These are phyloP conservation scores for Cystofilobasidium macerans DNA, from an alignment of 768 basidiomycete species.

Conservation along the genomic window DNA sequence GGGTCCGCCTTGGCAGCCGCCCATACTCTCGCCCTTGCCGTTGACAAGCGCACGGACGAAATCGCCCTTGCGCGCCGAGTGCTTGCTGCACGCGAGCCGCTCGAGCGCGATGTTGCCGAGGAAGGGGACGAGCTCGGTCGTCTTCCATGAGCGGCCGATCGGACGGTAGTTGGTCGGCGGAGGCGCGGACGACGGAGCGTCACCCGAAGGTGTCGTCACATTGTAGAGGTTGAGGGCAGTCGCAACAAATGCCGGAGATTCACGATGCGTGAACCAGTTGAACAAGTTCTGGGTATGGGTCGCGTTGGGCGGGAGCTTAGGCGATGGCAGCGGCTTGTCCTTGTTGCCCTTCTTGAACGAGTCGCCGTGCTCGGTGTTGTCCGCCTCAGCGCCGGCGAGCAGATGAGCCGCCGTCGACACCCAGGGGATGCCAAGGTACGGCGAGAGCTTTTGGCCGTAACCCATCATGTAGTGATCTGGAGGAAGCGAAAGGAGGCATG, in stretches of 20 bases:
- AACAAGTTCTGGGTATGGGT: constrained; percentile 40
- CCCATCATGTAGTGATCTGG: constrained; percentile 31
- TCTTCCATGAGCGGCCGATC: constrained; percentile 37
- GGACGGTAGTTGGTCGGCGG: constrained; percentile 34
- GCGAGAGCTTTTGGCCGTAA: constrained; percentile 36
- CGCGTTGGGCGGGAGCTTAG: constrained; percentile 39
- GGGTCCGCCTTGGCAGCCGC: constrained; percentile 37
- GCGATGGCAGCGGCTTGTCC: constrained; percentile 33
- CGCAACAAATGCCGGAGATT: constrained; percentile 40
- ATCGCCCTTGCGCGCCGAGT: constrained; percentile 27
- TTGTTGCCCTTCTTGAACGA: constrained; percentile 21
- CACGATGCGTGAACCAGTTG: constrained; percentile 41
- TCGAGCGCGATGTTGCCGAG: constrained; percentile 41
- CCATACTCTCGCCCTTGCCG: constrained; percentile 37
- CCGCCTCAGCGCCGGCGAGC: constrained; percentile 34
- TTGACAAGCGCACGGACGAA: constrained; percentile 40
- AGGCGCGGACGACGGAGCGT: constrained; percentile 27
- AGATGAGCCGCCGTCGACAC: constrained; percentile 37
- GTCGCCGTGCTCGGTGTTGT: constrained; percentile 25
- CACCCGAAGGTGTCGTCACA: constrained; percentile 28
- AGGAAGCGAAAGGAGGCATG: background rate
- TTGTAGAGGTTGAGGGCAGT: constrained; percentile 41
- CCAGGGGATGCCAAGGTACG: constrained; percentile 40
- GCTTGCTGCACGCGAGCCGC: constrained; percentile 31
- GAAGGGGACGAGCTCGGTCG: constrained; percentile 41